Evolutionary conservation across 202 grass and related monocot genomes (phyloP), one percentile per base, ranked within the genome.

Genomic region (Cymbopogon flexuosus): DNA sequence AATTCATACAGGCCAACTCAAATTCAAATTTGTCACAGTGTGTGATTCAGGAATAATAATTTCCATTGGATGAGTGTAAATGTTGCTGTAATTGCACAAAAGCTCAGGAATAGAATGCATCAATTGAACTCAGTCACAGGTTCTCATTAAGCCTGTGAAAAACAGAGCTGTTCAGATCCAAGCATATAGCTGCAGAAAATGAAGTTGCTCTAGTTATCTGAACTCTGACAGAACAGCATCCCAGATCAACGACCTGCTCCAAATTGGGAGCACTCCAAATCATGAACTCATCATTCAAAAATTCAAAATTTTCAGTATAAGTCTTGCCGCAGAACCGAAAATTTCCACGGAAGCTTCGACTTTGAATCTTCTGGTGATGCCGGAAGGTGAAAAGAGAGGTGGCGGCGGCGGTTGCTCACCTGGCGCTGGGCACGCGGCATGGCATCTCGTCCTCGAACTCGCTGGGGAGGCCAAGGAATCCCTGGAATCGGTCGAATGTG

Each of bases 391-490:
- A 19, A 18, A n/a, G 52, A 0, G 49, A 10, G 0, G 43, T 8
- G 47, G 18, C 0, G 45, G 18, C 21, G 16, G 37, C 6, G 16
- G n/a, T 9, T 3, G 16, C 41, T 57, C 21, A 97, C 90, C 95
- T 94, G 14, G 95, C 92, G 81, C 95, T 97, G 52, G 92, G 95
- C 41, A 88, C 92, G 62, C 90, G 90, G 79, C 85, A 85, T 30
- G 95, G 92, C 66, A 97, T 89, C 81, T 97, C 90, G 27, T 84
- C 70, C 79, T 94, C 92, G 78, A 97, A 94, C 90, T 97, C 95
- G 75, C 88, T 82, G 15, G 95, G 95, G 69, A 97, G 88, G 79
- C 95, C 92, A 27, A 94, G 86, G 68, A 97, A 94, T 0, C 92
- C 94, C 40, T 97, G 85, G 84, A 97, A 97, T 3, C 94, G 84